phyloP scores from a whole-genome alignment of 129 eudicot genomes.

The Tanacetum coccineum region DNA sequence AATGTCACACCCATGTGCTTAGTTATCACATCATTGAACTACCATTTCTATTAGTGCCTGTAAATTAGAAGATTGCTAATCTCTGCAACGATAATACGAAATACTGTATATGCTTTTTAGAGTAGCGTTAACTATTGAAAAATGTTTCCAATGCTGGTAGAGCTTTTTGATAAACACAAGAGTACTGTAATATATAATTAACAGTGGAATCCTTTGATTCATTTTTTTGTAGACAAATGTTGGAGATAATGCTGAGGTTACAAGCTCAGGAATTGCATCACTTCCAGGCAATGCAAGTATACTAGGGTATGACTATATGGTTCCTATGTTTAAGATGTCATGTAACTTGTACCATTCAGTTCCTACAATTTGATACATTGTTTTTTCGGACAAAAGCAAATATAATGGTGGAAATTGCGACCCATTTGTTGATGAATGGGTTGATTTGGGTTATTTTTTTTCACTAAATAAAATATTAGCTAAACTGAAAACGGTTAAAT shows the following conservation, averaged over 20 bases:
- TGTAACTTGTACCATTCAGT: background rate
- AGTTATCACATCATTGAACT: constrained; percentile 7
- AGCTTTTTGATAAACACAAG: constrained; percentile 10
- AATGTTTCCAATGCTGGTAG: constrained; percentile 6
- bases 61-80: background rate
- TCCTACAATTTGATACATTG: constrained; percentile 7
- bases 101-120: background rate
- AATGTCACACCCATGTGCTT: background rate
- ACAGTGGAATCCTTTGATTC: background rate
- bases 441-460: background rate
- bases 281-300: constrained; percentile 75
- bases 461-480: background rate
- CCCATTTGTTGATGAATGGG: background rate
- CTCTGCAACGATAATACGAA: too few relatives aligned
- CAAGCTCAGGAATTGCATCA: constrained; percentile 49
- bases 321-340: constrained; percentile 2
- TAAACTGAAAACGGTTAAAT: background rate
- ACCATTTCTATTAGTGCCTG: constrained; percentile 1
- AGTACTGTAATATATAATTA: background rate
- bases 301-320: constrained; percentile 62
- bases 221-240: constrained; percentile 38
- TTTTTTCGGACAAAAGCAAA: background rate
- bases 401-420: background rate
- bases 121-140: background rate
- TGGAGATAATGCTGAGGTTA: constrained; percentile 47